Evolutionary conservation across 371 early-diverging fungal genomes (phyloP), one percentile per base, ranked within the genome.

Genomic region (Saksenaea vasiformis): DNA sequence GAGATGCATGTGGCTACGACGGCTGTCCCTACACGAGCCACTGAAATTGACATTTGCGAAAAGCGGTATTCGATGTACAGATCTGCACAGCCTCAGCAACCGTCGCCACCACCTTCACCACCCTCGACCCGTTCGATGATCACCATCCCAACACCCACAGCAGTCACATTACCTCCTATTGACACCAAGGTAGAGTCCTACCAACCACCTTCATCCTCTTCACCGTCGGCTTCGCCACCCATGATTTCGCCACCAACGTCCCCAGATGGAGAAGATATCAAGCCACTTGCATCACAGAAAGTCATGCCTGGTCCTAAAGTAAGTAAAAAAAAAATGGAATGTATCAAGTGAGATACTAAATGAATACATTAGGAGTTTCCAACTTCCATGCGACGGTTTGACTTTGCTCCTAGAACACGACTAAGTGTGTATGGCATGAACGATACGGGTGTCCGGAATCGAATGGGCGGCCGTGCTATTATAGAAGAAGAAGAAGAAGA

Each of bases 401-500:
- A 76, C n/a, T 76, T 73, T 61, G 60, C 57, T 22, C 76, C 80
- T 27, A 61, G 80, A 41, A 73, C 80, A 1, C 61, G 77, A 54
- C 54, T 80, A 27, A 75, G 69, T 61, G 61, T 69, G 15, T 77
- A 80, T 43, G 72, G 76, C 41, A 69, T 76, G 70, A 72, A 70
- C 39, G 70, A 71, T 38, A 35, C 58, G 41, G 64, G 80, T 77
- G 58, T 78, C 76, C 41, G 65, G 65, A n/a, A 54, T 57, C 26
- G 83, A 17, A 67, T 90, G 86, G 36, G 69, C 37, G 55, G 69
- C 31, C 66, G 94, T 87, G 69, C 90, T 82, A 66, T 76, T 67
- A 72, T 83, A 79, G 74, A 95, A 87, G 54, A 93, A 44, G 58
- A 88, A 53, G 76, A 95, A 87, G 78, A 91, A 75, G 47, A 95